phyloP scores from a whole-genome alignment of 2,329 filamentous ascomycete genomes.

The Mycosphaerelloides madeirae region DNA sequence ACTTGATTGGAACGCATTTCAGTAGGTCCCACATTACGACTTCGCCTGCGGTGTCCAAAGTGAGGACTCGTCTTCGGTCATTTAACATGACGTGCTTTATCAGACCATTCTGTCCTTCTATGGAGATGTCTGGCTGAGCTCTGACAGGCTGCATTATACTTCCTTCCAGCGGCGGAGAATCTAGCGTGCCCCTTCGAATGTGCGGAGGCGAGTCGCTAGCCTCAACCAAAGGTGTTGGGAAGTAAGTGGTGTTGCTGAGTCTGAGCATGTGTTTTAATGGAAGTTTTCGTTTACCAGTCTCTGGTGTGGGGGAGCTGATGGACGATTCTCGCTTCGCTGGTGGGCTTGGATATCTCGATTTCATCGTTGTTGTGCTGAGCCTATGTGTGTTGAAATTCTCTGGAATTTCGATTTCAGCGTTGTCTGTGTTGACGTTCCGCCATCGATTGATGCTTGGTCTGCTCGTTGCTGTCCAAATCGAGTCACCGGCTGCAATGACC shows the following conservation, averaged over 20 bases:
- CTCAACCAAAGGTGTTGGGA: constrained; percentile 49
- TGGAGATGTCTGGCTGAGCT: constrained; percentile 49
- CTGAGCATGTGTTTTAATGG: constrained; percentile 72
- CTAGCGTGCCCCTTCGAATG: constrained; percentile 55
- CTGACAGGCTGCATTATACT: constrained; percentile 37
- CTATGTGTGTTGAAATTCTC: constrained; percentile 50
- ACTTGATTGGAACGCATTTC: constrained; percentile 77
- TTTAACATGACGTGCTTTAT: constrained; percentile 92
- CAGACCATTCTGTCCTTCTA: constrained; percentile 90
- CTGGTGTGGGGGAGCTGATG: constrained; percentile 1
- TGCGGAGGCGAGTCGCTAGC: constrained; percentile 29
- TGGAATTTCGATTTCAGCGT: constrained; percentile 58
- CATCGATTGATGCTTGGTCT: constrained; percentile 90
- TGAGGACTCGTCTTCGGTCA: constrained; percentile 82
- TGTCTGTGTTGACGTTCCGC: constrained; percentile 76
- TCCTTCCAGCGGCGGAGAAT: constrained; percentile 16
- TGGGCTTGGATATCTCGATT: constrained; percentile 37
- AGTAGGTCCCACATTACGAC: constrained; percentile 93
- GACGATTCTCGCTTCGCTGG: constrained; percentile 20
- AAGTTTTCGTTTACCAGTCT: constrained; percentile 56
- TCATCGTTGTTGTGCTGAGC: constrained; percentile 46
- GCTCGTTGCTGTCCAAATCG: constrained; percentile 85
- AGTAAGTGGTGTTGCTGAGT: constrained; percentile 77
- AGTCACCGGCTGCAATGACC: constrained; percentile 60
- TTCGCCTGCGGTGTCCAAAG: constrained; percentile 89